Percentiles rank a stretch among this genome's conserved stretches.
Conservation (phyloP, 1,284 basidiomycete species). For the Moniliella sp. region DNA sequence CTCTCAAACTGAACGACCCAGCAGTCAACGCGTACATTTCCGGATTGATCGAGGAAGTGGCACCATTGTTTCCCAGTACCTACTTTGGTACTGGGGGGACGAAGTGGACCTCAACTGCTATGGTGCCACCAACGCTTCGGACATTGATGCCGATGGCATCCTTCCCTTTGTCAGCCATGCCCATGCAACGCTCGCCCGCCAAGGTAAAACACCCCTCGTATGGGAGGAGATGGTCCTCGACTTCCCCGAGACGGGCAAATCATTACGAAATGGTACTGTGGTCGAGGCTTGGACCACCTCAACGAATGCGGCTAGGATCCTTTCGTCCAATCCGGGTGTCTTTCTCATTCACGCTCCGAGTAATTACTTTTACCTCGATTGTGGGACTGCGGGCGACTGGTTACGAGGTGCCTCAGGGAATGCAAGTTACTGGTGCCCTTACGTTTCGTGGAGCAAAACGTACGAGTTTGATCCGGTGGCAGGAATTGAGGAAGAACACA, state of each 20-base stretch:
- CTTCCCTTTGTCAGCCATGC: slow-evolving; percentile 43
- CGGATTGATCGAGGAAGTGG: slow-evolving; percentile 7
- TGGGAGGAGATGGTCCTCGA: slow-evolving; percentile 44
- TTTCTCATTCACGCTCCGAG: slow-evolving; percentile 42
- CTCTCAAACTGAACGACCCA: slow-evolving; percentile 48
- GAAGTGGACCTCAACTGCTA: slow-evolving; percentile 57
- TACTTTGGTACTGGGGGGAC: slow-evolving; percentile 63
- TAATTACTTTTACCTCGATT: slow-evolving; percentile 51
- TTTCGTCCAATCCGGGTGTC: slow-evolving; percentile 43
- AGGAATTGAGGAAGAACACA: slow-evolving; percentile 4
- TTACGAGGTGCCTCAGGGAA: slow-evolving; percentile 36
- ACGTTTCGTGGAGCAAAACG: slow-evolving; percentile 33
- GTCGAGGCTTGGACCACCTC: slow-evolving; percentile 55
- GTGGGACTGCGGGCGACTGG: slow-evolving; percentile 48
- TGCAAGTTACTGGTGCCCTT: slow-evolving; percentile 41
- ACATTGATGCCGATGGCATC: slow-evolving; percentile 32
- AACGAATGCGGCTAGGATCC: slow-evolving; percentile 43
- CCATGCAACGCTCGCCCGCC: slow-evolving; percentile 37
- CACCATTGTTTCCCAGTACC: slow-evolving; percentile 41
- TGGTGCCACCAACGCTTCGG: slow-evolving; percentile 14
- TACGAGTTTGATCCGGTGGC: slow-evolving; percentile 50
- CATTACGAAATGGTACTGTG: slow-evolving; percentile 47
- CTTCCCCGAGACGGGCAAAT: slow-evolving; percentile 24
- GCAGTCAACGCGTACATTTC: slow-evolving; percentile 7
- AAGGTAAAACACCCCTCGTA: slow-evolving; percentile 45